These are phyloP conservation scores for Solanum sitiens DNA, from an alignment of 257 asterid genomes.

Conservation along the genomic window DNA sequence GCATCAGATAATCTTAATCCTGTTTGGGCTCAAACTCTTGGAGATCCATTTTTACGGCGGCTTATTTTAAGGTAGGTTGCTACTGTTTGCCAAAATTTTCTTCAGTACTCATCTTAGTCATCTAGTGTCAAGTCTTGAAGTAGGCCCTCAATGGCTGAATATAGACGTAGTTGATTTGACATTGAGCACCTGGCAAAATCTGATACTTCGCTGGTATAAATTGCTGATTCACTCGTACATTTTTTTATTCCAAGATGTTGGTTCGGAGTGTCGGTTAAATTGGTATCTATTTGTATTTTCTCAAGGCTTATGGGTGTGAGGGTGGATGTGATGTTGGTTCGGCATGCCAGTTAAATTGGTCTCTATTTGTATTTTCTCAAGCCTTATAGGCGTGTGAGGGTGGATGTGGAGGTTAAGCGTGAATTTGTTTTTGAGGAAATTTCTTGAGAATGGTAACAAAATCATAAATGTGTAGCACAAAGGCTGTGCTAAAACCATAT, in stretches of 20 bases:
- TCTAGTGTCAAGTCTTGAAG: neutral
- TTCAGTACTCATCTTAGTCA: neutral
- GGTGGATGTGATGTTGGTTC: neutral
- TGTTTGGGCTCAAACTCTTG: constrained; percentile 72
- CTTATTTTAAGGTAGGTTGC: constrained; percentile 61
- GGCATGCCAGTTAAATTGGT: neutral
- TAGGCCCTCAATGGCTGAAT: neutral
- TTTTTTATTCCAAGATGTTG: neutral
- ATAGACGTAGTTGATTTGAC: neutral
- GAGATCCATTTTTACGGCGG: constrained; percentile 82
- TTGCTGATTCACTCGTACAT: neutral
- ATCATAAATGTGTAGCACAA: neutral
- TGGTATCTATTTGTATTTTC: neutral
- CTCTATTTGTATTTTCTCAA: neutral
- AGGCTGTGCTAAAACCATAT: neutral
- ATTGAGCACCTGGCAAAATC: neutral
- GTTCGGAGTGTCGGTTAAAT: neutral
- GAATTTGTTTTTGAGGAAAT: neutral
- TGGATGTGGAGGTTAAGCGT: neutral
- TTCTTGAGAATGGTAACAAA: neutral
- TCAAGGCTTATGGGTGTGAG: neutral
- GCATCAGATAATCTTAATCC: constrained; percentile 53
- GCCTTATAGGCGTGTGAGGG: neutral
- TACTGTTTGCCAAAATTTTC: neutral
- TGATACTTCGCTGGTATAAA: neutral